Percentiles rank a stretch among this genome's conserved stretches.
Evolutionary conservation across 768 basidiomycete species (phyloP).

Genomic region (Mrakia blollopis): DNA sequence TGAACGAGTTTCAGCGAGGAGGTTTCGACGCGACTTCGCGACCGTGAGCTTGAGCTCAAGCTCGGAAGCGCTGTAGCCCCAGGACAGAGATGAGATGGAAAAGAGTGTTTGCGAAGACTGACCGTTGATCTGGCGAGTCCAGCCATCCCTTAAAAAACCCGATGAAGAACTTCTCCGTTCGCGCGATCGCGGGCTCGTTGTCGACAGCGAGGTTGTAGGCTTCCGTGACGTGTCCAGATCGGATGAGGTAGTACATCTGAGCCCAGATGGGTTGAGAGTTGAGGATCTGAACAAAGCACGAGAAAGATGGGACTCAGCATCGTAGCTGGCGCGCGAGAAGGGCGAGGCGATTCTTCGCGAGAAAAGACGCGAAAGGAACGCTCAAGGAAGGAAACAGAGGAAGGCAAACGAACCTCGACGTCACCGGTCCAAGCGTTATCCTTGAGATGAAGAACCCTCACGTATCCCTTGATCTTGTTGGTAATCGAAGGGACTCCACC

Average conservation of each 20-base stretch:
- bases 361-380: neutral
- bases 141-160: constrained; percentile 78
- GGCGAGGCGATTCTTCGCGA: too few species aligned
- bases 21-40: neutral
- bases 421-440: constrained; percentile 78
- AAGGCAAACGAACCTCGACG: constrained; percentile 63
- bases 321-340: neutral
- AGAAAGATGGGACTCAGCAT: neutral
- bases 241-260: constrained; percentile 82
- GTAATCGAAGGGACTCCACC: constrained; percentile 86
- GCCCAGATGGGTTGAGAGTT: constrained; percentile 90
- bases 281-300: constrained; percentile 55
- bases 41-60: constrained; percentile 7
- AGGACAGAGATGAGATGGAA: neutral
- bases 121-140: constrained; percentile 64
- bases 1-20: neutral
- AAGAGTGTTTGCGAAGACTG: constrained; percentile 48
- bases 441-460: constrained; percentile 71
- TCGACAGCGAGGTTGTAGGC: constrained; percentile 70
- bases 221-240: constrained; percentile 75
- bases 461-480: constrained; percentile 84
- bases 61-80: neutral
- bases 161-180: constrained; percentile 76
- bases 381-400: neutral
- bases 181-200: constrained; percentile 59